A percentile compares a stretch with the other conserved stretches of the same genome.
Evolutionary conservation across 805 yeast genomes (phyloP).

Genomic region (Candida nemodendra): DNA sequence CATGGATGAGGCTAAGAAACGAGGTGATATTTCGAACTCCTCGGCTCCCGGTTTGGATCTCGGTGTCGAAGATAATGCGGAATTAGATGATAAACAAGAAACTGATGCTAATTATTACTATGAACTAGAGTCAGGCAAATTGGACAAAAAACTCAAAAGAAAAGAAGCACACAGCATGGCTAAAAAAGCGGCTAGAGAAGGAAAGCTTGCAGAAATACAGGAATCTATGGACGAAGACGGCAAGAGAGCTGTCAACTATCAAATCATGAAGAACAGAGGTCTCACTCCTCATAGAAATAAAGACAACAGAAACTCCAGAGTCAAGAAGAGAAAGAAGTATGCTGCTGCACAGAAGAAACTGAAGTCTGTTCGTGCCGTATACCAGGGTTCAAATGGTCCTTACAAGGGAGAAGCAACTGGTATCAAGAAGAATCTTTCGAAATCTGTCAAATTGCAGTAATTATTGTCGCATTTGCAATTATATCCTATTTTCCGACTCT

Average conservation of each 20-base stretch:
- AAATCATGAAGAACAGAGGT: slow-evolving; percentile 94
- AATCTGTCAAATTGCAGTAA: slow-evolving; percentile 73
- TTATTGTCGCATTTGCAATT: too few species aligned
- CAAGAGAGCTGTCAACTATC: slow-evolving; percentile 92
- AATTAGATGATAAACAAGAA: slow-evolving; percentile 47
- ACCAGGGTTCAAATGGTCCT: slow-evolving; percentile 68
- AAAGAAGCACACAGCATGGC: slow-evolving; percentile 67
- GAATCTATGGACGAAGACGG: slow-evolving; percentile 74
- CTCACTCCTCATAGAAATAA: slow-evolving; percentile 90
- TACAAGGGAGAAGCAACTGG: slow-evolving; percentile 96
- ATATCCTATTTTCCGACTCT: too few species aligned
- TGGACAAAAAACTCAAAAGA: slow-evolving; percentile 52
- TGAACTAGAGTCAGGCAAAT: slow-evolving; percentile 46
- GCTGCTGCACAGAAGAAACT: slow-evolving; percentile 93
- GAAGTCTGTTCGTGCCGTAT: slow-evolving; percentile 87
- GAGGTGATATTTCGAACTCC: slow-evolving; percentile 60
- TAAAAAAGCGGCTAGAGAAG: slow-evolving; percentile 77
- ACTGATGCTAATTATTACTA: slow-evolving; percentile 60
- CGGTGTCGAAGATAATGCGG: slow-evolving; percentile 47
- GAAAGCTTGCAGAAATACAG: slow-evolving; percentile 69
- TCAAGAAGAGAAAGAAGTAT: slow-evolving; percentile 96
- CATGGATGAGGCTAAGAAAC: slow-evolving; percentile 80
- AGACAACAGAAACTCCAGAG: slow-evolving; percentile 93
- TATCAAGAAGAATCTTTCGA: slow-evolving; percentile 91
- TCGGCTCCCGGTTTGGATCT: slow-evolving; percentile 50